These are phyloP conservation scores for Pilasporangium apinafurcum DNA, from an alignment of 352 stramenopile species.

Conservation along the genomic window DNA sequence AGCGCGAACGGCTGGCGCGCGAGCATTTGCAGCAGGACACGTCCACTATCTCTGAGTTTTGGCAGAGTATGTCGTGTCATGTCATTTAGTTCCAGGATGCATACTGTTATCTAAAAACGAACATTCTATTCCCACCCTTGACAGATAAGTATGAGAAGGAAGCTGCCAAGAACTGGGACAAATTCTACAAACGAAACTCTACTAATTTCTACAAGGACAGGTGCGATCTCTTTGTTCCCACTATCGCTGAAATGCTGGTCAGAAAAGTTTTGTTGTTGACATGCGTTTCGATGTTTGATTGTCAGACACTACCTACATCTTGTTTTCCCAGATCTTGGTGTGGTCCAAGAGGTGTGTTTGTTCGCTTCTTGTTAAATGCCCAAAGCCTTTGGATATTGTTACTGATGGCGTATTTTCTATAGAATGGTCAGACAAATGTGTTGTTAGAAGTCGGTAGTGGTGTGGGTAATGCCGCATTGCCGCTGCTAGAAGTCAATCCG, in stretches of 20 bases:
- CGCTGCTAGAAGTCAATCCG: conserved; percentile 89
- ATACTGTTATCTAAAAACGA: too few species aligned
- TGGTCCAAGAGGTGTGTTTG: conserved; percentile 28
- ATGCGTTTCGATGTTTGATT: not conserved
- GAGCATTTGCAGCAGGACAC: conserved; percentile 68
- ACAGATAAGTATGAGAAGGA: conserved; percentile 81
- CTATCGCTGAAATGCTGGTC: not conserved
- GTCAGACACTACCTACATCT: conserved; percentile 89
- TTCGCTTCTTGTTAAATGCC: not conserved
- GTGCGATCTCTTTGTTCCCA: conserved; percentile 4
- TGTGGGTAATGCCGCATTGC: conserved; percentile 93
- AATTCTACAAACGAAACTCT: conserved; percentile 92
- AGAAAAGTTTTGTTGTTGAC: not conserved
- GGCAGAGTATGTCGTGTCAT: conserved; percentile 63
- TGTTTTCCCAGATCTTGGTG: conserved; percentile 85
- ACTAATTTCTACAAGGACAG: conserved; percentile 95
- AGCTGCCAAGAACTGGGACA: conserved; percentile 88
- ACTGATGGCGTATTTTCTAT: not conserved
- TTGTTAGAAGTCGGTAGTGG: conserved; percentile 94
- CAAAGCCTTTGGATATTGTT: not conserved
- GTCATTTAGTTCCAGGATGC: too few species aligned
- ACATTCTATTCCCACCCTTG: too few species aligned
- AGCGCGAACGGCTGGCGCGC: conserved; percentile 64
- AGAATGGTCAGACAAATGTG: conserved; percentile 33
- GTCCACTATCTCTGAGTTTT: conserved; percentile 74